Evolutionary conservation across 306 rosid genomes (phyloP), one percentile per base, ranked within the genome.

Genomic region (Prunus mira): DNA sequence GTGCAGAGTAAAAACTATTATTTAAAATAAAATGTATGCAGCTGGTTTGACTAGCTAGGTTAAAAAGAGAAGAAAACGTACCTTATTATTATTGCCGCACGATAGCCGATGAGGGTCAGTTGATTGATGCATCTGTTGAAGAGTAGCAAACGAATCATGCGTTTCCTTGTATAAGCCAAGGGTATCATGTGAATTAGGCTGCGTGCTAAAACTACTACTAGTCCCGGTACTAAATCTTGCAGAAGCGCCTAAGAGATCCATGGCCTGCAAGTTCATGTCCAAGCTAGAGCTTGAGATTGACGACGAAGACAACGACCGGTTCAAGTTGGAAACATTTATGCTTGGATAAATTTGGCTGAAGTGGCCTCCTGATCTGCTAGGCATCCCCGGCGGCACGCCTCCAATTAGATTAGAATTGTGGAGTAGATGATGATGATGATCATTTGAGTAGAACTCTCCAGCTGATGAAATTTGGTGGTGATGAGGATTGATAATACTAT

Each of bases 271-370:
- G 78, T 75, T 88, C 85, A 84, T 81, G n/a, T 82, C 81, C 73
- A 84, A 68, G 11, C 25, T 43, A 49, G 47, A 73, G 64, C 78
- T 82, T 2, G 89, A 82, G 46, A 83, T 67, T 68, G 81, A 15
- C 6, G 87, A 57, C 13, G 84, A n/a, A 8, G 50, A 60, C 3
- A 75, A 65, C 2, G 80, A 46, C 58, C 74, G 84, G 30, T 79
- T 87, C 76, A 87, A 79, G 84, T 77, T 88, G 43, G 97, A 88
- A 68, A 93, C 76, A 70, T 89, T 86, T 25, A 93, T 76, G 67
- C 87, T 91, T 0, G 98, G 98, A 74, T 91, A 88, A 67, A 93
- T 93, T 82, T 88, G 98, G 80, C 90, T 79, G 71, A 86, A 89
- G 67, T 74, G 86, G 47, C 91, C 88, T 76, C 88, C 81, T 20